A percentile compares a stretch with the other conserved stretches of the same genome.
Conservation (phyloP, 73 alveolate genomes). For the Blepharisma stoltei region DNA sequence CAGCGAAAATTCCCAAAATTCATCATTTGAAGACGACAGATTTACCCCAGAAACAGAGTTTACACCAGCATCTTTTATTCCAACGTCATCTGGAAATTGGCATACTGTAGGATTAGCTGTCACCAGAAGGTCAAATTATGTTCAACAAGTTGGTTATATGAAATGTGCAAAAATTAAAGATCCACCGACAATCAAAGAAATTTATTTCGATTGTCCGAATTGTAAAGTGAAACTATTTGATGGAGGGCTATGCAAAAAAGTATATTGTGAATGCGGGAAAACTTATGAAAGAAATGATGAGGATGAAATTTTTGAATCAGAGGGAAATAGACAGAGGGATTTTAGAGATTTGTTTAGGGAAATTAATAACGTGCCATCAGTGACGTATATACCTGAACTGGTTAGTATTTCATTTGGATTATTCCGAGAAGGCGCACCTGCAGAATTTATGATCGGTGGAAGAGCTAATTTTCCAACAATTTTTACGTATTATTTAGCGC, state of each 20-base stretch:
- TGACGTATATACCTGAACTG: background rate
- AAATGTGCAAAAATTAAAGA: background rate
- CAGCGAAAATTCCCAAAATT: too few relatives aligned
- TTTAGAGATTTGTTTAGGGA: constrained; percentile 8
- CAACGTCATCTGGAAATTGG: too few relatives aligned
- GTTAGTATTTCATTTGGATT: background rate
- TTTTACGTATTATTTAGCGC: background rate
- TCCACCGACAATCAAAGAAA: background rate
- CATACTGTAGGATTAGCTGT: too few relatives aligned
- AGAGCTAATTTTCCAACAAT: background rate
- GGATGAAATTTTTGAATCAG: background rate
- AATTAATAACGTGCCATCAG: background rate
- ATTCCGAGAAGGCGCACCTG: background rate
- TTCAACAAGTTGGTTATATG: too few relatives aligned
- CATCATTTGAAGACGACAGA: too few relatives aligned
- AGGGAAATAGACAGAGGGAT: background rate
- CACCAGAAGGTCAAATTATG: too few relatives aligned
- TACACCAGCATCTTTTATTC: too few relatives aligned
- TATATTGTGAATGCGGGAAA: constrained; percentile 16
- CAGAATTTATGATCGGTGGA: background rate
- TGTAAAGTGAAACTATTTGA: background rate
- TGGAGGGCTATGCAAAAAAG: constrained; percentile 29
- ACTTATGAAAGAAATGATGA: background rate
- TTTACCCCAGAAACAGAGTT: too few relatives aligned
- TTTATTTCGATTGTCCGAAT: background rate